Evolutionary conservation across 192 early-diverging fungal genomes (phyloP).

Genomic region (Mortierella alpina): DNA sequence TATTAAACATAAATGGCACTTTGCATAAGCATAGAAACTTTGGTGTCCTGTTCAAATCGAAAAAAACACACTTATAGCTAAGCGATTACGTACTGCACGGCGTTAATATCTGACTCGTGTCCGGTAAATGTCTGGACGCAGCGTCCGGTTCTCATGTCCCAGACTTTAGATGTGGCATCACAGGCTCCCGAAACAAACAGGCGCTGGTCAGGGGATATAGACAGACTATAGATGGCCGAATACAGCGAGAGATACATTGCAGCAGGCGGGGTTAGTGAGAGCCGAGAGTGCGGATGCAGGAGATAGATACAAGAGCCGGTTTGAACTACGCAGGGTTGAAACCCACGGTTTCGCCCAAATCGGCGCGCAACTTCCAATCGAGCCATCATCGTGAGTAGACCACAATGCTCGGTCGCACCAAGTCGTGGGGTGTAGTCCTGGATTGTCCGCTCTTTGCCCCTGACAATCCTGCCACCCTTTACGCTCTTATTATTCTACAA

Average conservation of each 20-base stretch:
- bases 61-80: neutral
- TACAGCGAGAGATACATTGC: neutral
- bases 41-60: neutral
- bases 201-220: slow-evolving; percentile 91
- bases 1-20: slow-evolving; percentile 26
- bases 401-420: neutral
- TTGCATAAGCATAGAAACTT: neutral
- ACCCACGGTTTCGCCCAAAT: too few species aligned
- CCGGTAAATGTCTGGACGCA: slow-evolving; percentile 99
- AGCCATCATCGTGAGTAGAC: neutral
- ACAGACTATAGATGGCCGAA: slow-evolving; percentile 64
- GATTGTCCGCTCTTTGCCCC: neutral
- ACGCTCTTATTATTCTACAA: neutral
- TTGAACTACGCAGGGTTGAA: too few species aligned
- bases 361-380: too few species aligned
- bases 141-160: slow-evolving; percentile 96
- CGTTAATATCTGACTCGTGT: slow-evolving; percentile 99
- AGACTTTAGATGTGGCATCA: slow-evolving; percentile 97
- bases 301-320: too few species aligned
- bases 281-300: neutral
- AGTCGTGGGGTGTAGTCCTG: too few species aligned
- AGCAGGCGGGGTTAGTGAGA: neutral
- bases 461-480: neutral
- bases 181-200: slow-evolving; percentile 99
- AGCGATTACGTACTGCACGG: slow-evolving; percentile 81